Evolutionary conservation across 2,329 filamentous ascomycete species (phyloP), one percentile per base, ranked within the genome.

Genomic region (Penicillium sp.): DNA sequence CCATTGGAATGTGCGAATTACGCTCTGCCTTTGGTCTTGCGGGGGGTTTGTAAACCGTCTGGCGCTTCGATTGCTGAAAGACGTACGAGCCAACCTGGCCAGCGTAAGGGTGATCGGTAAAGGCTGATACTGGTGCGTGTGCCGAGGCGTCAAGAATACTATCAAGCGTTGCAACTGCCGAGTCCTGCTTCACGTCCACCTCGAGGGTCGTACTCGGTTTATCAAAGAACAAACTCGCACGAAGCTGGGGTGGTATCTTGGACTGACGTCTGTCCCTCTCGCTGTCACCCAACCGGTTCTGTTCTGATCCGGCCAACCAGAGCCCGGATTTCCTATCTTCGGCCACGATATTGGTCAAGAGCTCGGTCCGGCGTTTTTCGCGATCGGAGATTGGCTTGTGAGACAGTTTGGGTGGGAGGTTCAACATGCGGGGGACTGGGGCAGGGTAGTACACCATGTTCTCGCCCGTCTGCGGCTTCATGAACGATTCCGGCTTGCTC

Each of bases 391-490:
- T 86, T 9, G 90, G 88, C 56, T 88, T 85, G 70, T 89, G 91
- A 0, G 93, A 96, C 55, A 98, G 81, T 70, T 92, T 91, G 49
- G 93, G 92, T 0, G 95, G 95, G 13, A 99, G 81, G 70, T 97
- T 98, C 60, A 99, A 84, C 89, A 96, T 93, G 65, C 91, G 89
- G 3, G 95, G 95, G 2, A 99, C 95, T 1, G 92, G 93, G 3
- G 95, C 95, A 15, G 95, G 95, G 75, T 99, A 99, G 78, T 90
- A 98, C 10, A 97, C 87, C 91, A 98, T 97, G 69, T 89, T 83
- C 67, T 94, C 88, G 4, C 88, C 89, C 1, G 89, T 89, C 54
- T 72, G 74, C 2, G 79, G 75, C 59, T 79, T 74, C 55, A 76
- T 73, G 67, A 77, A 79, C 26, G 73, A 70, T 64, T 77, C 70